Evolutionary conservation across 192 early-diverging fungal species (phyloP), one percentile per base, ranked within the genome.

Genomic region (Obelidium mucronatum): DNA sequence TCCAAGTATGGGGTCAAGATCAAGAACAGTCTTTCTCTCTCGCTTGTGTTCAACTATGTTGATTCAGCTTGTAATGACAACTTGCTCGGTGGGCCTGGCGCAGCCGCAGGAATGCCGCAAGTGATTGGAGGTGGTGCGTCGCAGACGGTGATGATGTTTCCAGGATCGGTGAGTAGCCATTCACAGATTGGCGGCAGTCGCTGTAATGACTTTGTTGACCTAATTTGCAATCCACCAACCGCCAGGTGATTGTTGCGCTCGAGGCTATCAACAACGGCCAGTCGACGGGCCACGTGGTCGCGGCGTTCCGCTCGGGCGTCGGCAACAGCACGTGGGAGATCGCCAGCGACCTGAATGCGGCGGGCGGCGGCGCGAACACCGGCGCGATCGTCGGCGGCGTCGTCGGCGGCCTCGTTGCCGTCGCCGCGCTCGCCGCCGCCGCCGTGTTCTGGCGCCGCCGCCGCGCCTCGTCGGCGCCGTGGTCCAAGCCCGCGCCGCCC

Each of bases 361-460:
- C 33, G 26, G 26, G 28, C 35, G 3, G 22, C 8, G 11, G n/a
- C 34, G 26, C 72, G 1, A 74, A 74, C 34, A 31, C 40, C 2
- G 72, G 58, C 2, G 72, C 72, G 3, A 74, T 74, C 59, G 72
- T 40, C 2, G 72, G 72, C n/a, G 72, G 72, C 5, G 60, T 63
- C 11, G 52, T 74, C 35, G 72, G 37, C 1, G 72, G 17, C 8
- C 34, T 74, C n/a, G 34, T 54, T 19, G 42, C 40, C 3, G 5
- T 60, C 4, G 52, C 30, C 22, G n/a, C 26, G 55, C 52, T 72
- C 51, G 54, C 31, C 58, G 72, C n/a, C 22, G 72, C 24, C 17
- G 15, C 15, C 31, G 40, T 17, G 6, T 44, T 74, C 58, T 74
- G 55, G 40, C 39, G 33, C 44, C 52, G 55, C 28, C 55, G 31